A percentile compares a stretch with the other conserved stretches of the same genome.
phyloP scores from a whole-genome alignment of 2,329 filamentous ascomycete genomes.

The Colletotrichum sidae region DNA sequence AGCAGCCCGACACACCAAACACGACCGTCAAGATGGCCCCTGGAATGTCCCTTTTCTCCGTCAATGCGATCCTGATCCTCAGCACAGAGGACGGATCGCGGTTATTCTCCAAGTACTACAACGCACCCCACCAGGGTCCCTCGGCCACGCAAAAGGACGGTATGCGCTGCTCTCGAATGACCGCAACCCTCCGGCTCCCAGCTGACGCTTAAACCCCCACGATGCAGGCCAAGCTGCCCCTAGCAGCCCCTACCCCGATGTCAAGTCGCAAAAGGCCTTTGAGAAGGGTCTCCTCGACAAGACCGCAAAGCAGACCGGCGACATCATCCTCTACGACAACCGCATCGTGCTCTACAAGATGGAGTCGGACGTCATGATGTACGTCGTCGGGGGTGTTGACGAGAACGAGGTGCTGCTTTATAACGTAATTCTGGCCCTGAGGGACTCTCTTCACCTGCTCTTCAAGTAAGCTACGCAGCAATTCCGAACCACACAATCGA shows the following conservation, averaged over 20 bases:
- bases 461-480: slow-evolving; percentile 77
- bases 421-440: slow-evolving; percentile 90
- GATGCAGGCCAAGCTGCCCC: slow-evolving; percentile 44
- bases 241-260: slow-evolving; percentile 82
- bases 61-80: slow-evolving; percentile 83
- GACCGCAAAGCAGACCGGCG: slow-evolving; percentile 93
- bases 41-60: slow-evolving; percentile 79
- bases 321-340: slow-evolving; percentile 98
- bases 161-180: slow-evolving; percentile 36
- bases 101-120: slow-evolving; percentile 89
- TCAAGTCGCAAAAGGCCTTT: slow-evolving; percentile 95
- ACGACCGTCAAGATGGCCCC: slow-evolving; percentile 69
- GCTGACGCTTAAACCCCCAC: background rate
- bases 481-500: background rate
- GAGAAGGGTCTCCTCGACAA: slow-evolving; percentile 97
- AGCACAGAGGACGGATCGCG: slow-evolving; percentile 88
- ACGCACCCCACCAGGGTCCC: slow-evolving; percentile 61
- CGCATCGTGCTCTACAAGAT: slow-evolving; percentile 97
- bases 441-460: slow-evolving; percentile 89
- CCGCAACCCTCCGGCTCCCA: slow-evolving; percentile 12
- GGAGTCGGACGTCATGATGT: slow-evolving; percentile 96
- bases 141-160: slow-evolving; percentile 42
- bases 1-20: slow-evolving; percentile 18
- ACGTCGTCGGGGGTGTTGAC: slow-evolving; percentile 89
- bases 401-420: slow-evolving; percentile 98